These are phyloP conservation scores for Globisporangium middletonii DNA, from an alignment of 352 stramenopile species.

Conservation along the genomic window DNA sequence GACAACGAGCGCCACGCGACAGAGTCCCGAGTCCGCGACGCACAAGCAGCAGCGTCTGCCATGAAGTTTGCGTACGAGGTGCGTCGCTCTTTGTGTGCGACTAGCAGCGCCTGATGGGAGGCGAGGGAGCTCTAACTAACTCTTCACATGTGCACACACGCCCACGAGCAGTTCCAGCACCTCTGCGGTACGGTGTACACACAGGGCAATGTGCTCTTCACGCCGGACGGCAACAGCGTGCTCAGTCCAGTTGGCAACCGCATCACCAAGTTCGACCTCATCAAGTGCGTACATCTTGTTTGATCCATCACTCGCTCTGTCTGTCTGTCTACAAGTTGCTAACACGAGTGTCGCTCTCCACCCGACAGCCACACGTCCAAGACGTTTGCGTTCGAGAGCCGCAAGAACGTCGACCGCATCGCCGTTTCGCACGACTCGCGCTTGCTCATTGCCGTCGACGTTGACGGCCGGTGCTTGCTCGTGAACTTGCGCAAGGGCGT, in stretches of 20 bases:
- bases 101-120: too few species aligned
- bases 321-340: background rate
- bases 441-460: constrained; percentile 86
- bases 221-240: constrained; percentile 89
- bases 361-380: constrained; percentile 68
- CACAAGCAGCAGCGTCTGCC: constrained; percentile 4
- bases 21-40: constrained; percentile 7
- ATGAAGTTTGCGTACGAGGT: constrained; percentile 90
- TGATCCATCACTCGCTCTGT: background rate
- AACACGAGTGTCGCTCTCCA: background rate
- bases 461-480: constrained; percentile 87
- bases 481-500: constrained; percentile 87
- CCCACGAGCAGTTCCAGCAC: constrained; percentile 80
- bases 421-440: constrained; percentile 87
- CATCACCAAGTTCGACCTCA: constrained; percentile 93
- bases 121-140: background rate
- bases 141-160: background rate
- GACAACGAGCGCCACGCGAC: constrained; percentile 16
- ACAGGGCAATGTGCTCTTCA: constrained; percentile 92
- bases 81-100: constrained; percentile 2
- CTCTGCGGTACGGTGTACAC: constrained; percentile 92
- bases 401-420: constrained; percentile 86
- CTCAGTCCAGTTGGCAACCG: constrained; percentile 92
- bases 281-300: constrained; percentile 60
- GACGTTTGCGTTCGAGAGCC: constrained; percentile 89